A percentile compares a stretch with the other conserved stretches of the same genome.
Conservation (phyloP, 176 grass and related monocot species). For the Hyparrhenia diplandra region DNA sequence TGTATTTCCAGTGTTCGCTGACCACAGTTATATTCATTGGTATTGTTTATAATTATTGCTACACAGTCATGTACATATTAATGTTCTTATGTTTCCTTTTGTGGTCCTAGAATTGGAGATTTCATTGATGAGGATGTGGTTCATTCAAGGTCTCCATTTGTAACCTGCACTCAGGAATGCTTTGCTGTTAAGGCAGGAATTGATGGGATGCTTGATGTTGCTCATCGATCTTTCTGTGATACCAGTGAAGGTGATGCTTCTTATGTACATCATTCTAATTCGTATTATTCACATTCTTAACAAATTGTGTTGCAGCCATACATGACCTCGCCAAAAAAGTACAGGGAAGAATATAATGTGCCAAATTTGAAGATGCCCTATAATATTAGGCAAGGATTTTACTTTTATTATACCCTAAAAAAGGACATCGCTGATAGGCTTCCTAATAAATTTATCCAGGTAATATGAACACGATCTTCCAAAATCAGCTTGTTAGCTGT, state of each 20-base stretch:
- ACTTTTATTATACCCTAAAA: constrained; percentile 83
- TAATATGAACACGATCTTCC: constrained; percentile 31
- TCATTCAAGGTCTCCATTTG: constrained; percentile 98
- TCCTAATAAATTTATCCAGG: constrained; percentile 91
- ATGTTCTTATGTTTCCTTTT: constrained; percentile 37
- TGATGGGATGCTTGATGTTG: constrained; percentile 90
- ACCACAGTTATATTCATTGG: not conserved
- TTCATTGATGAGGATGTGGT: constrained; percentile 87
- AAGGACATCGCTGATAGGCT: constrained; percentile 77
- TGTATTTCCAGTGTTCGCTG: constrained; percentile 12
- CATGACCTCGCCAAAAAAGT: constrained; percentile 76
- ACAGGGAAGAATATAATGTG: constrained; percentile 78
- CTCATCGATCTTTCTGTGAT: constrained; percentile 82
- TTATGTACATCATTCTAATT: constrained; percentile 22
- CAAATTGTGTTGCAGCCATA: constrained; percentile 55
- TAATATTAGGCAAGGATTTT: constrained; percentile 83
- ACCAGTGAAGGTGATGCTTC: constrained; percentile 81
- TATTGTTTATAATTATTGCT: too few species aligned
- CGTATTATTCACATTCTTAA: constrained; percentile 7
- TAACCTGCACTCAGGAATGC: constrained; percentile 86
- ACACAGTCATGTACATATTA: constrained; percentile 1
- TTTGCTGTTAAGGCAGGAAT: constrained; percentile 90
- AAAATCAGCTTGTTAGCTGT: constrained; percentile 26
- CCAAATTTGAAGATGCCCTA: constrained; percentile 88
- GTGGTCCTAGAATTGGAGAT: constrained; percentile 60